Conservation (phyloP, 345 rosid species). For the Camelina laxa region DNA sequence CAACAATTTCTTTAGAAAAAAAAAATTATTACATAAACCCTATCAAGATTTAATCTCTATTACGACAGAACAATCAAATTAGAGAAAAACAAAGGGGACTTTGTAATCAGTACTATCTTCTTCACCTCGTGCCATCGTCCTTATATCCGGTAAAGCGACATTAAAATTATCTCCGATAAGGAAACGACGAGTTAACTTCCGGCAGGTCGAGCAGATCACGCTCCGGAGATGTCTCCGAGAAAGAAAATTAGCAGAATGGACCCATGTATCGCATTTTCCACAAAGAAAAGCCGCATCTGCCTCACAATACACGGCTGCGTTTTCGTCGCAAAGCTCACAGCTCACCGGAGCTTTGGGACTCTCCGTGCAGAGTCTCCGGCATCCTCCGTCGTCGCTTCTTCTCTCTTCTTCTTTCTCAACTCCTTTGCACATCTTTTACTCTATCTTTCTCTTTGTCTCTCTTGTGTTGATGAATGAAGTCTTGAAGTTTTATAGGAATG, state of each 20-base stretch:
- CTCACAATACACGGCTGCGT: conserved; percentile 67
- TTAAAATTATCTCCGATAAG: conserved; percentile 47
- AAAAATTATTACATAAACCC: neutral
- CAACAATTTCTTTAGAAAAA: neutral
- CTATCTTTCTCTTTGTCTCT: neutral
- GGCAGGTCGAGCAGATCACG: conserved; percentile 62
- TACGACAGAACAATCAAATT: neutral
- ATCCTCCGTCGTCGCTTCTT: neutral
- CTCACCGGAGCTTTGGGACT: conserved; percentile 24
- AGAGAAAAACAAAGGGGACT: conserved; percentile 25
- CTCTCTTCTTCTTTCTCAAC: conserved; percentile 36
- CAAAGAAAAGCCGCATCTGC: conserved; percentile 77
- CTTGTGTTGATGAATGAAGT: conserved; percentile 1
- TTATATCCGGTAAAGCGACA: conserved; percentile 31
- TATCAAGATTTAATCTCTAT: neutral
- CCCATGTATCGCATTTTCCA: conserved; percentile 65
- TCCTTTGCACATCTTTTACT: conserved; percentile 59
- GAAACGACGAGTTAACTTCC: conserved; percentile 51
- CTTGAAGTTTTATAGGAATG: neutral
- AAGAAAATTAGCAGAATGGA: conserved; percentile 78
- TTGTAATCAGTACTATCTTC: conserved; percentile 15
- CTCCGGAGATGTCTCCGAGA: conserved; percentile 72
- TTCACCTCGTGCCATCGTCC: neutral
- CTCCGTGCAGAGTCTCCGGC: neutral
- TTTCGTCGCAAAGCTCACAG: conserved; percentile 70